Base-by-base conservation (phyloP, 768 basidiomycete species). In the Boletus rubropictus region DNA sequence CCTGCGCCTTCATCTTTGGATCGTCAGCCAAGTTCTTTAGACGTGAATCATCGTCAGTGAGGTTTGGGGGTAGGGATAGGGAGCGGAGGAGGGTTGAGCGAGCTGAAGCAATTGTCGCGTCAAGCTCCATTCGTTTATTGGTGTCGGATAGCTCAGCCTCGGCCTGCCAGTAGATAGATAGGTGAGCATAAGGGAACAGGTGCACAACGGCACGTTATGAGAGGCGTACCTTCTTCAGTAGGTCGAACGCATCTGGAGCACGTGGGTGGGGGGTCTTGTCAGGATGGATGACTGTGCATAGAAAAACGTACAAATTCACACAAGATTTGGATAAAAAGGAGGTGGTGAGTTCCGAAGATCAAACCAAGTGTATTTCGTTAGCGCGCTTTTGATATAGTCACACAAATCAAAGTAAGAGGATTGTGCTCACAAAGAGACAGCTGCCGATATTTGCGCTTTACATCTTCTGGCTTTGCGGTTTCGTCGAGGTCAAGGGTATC, bases 241-340 rank as follows among this genome's bases (percentile, higher is more conserved):
- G 61, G 66, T 95, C 92, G 63, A 96, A 96, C 1, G 93, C 93
- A 69, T 96, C 90, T 58, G 90, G 85, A 42, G 90, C 89, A 59
- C 82, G 80, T 24, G 79, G 74, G 69, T 96, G 90, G 63, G 88
- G 73, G 58, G 87, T 86, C 77, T 98, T 99, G 75, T 99, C 96
- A 52, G 96, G 96, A 76, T 99, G 96, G 61, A 99, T 97, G 68
- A 96, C 89, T 92, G 64, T 52, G 52, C 57, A 56, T 66, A 51
- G 63, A 46, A 66, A 52, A 71, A 76, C 72, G 73, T 76, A 75
- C 74, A 44, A 40, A 43, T 56, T 54, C 28, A 35, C 36, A 37
- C 41, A 27, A 33, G 32, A 36, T 4, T 46, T 22, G 42, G 47
- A 38, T 17, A 10, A n/a, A 28, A 22, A 27, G 31, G 31, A 24